Percentiles rank a stretch among this genome's conserved stretches.
phyloP scores from a whole-genome alignment of 441 rosid genomes.

The Corymbia calophylla region DNA sequence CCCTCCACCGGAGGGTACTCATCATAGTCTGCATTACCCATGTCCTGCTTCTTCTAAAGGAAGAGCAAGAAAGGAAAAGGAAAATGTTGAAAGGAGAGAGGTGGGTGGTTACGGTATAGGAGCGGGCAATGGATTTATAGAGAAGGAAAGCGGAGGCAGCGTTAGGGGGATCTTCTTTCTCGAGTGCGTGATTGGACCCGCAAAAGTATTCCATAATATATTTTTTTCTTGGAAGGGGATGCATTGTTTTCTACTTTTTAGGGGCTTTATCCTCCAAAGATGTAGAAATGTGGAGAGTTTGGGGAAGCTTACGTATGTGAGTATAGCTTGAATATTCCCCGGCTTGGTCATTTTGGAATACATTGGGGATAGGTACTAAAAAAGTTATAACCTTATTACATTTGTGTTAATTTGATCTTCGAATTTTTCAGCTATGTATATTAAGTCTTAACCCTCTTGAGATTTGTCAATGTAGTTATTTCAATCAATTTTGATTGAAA shows the following conservation, averaged over 20 bases:
- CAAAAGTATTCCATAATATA: neutral
- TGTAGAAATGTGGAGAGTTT: neutral
- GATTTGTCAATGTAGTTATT: rapidly evolving
- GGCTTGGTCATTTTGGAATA: neutral
- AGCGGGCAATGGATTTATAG: neutral
- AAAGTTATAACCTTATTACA: neutral
- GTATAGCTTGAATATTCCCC: neutral
- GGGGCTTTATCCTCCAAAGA: neutral
- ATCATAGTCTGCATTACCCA: neutral
- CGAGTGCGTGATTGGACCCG: neutral
- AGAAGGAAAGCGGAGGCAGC: neutral
- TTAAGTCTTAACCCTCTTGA: rapidly evolving
- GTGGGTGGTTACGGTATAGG: neutral
- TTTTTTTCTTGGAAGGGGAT: neutral
- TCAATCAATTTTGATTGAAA: rapidly evolving
- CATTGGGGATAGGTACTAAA: no score
- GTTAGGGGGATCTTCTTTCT: neutral
- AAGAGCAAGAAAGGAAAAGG: neutral
- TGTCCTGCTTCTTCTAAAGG: neutral
- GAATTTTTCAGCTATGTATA: rapidly evolving
- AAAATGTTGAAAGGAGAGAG: neutral
- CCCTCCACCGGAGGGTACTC: neutral
- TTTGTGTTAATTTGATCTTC: rapidly evolving
- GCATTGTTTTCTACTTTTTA: neutral
- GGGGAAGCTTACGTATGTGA: neutral